These are phyloP conservation scores for Royoungia palumana DNA, from an alignment of 768 basidiomycete genomes.

Conservation along the genomic window DNA sequence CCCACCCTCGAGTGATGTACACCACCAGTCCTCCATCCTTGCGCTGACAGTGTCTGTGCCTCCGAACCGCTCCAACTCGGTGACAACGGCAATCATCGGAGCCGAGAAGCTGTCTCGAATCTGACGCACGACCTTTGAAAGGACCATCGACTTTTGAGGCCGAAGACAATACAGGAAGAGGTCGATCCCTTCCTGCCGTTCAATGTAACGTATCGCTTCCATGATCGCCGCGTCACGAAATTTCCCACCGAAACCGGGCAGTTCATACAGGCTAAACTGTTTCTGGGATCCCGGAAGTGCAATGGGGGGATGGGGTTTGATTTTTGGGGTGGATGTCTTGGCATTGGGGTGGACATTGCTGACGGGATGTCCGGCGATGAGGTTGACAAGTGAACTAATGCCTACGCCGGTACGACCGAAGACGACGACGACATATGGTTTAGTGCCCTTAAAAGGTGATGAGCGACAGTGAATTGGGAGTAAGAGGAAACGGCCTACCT, in stretches of 20 bases:
- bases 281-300: not conserved
- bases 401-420: conserved; percentile 30
- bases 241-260: conserved; percentile 18
- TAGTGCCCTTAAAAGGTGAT: not conserved
- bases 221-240: conserved; percentile 9
- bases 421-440: conserved; percentile 24
- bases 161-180: conserved; percentile 26
- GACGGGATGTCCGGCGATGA: conserved; percentile 20
- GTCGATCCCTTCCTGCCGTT: conserved; percentile 16
- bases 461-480: not conserved
- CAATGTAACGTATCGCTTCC: conserved; percentile 14
- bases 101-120: conserved; percentile 6
- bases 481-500: not conserved
- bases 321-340: not conserved
- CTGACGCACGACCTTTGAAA: conserved; percentile 8
- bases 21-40: conserved; percentile 34
- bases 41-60: not conserved
- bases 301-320: not conserved
- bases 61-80: conserved; percentile 23
- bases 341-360: conserved; percentile 16
- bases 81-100: conserved; percentile 26
- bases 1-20: not conserved
- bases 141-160: conserved; percentile 13
- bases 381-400: conserved; percentile 28
- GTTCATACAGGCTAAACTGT: conserved; percentile 18